Evolutionary conservation across 148 eudicot genomes (phyloP).

Genomic region (Amaranthus cruentus): DNA sequence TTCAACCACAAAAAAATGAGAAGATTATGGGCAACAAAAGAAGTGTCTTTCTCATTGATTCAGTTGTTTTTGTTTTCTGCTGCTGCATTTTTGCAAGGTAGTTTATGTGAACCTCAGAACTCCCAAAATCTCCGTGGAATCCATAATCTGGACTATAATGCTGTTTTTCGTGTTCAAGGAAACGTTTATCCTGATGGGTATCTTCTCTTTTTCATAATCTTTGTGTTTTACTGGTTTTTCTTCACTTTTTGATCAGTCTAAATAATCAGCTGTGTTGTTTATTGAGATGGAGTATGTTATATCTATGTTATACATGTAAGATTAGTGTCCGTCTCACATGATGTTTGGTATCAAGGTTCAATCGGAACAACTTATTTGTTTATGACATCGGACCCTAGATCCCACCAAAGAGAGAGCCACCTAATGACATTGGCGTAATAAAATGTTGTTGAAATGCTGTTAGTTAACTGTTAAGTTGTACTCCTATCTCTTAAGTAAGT

Average conservation of each 20-base stretch:
- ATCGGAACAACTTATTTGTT: no score
- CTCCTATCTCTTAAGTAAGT: no score
- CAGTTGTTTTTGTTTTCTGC: not conserved
- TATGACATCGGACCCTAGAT: no score
- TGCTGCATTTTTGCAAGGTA: constrained; percentile 21
- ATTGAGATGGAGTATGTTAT: not conserved
- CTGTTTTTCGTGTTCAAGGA: constrained; percentile 59
- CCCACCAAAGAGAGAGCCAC: no score
- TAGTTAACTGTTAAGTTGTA: no score
- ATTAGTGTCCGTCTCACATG: no score
- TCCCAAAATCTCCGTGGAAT: not conserved
- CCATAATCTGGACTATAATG: constrained; percentile 33
- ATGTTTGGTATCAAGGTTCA: no score
- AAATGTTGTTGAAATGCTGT: no score
- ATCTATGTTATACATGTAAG: not conserved
- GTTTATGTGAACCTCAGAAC: constrained; percentile 20
- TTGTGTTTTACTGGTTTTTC: not conserved
- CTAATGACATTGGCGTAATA: no score
- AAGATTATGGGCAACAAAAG: not conserved
- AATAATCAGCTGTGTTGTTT: not conserved
- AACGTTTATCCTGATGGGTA: constrained; percentile 84
- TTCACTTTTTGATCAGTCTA: not conserved
- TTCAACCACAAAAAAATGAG: not conserved
- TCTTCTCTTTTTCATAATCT: constrained; percentile 3
- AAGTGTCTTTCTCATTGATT: not conserved